A percentile compares a stretch with the other conserved stretches of the same genome.
These are phyloP conservation scores for Colletotrichum cordylinicola DNA, from an alignment of 2,329 filamentous ascomycete genomes.

Conservation along the genomic window DNA sequence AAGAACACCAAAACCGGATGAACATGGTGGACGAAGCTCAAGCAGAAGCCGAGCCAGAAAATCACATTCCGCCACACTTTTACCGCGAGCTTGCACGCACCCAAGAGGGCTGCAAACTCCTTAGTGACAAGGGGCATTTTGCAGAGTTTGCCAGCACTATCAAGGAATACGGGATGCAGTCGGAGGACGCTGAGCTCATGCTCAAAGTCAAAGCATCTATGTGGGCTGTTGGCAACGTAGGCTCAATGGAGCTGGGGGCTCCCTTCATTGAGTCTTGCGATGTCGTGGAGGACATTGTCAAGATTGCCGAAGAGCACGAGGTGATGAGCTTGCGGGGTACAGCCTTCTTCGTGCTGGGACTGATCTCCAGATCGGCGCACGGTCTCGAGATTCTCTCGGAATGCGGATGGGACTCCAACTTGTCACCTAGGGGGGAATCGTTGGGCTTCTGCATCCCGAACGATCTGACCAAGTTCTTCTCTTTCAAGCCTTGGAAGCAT, in stretches of 20 bases:
- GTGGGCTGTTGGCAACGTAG: constrained; percentile 98
- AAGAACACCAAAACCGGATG: constrained; percentile 61
- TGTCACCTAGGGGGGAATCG: constrained; percentile 81
- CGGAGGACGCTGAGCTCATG: constrained; percentile 83
- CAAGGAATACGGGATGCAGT: constrained; percentile 83
- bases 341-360: constrained; percentile 92
- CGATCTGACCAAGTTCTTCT: constrained; percentile 79
- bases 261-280: constrained; percentile 91
- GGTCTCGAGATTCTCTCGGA: constrained; percentile 91
- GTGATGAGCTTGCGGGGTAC: constrained; percentile 95
- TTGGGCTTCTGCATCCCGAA: constrained; percentile 87
- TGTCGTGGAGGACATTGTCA: constrained; percentile 85
- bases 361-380: constrained; percentile 91
- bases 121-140: constrained; percentile 95
- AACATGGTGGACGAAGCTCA: constrained; percentile 66
- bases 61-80: constrained; percentile 91
- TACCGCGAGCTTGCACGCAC: constrained; percentile 95
- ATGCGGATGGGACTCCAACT: constrained; percentile 91
- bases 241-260: constrained; percentile 95
- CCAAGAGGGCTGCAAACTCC: constrained; percentile 85
- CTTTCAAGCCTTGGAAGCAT: constrained; percentile 66
- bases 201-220: constrained; percentile 96
- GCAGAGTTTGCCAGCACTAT: constrained; percentile 91
- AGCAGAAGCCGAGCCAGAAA: constrained; percentile 64
- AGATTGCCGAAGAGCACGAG: constrained; percentile 85